A percentile compares a stretch with the other conserved stretches of the same genome.
Conservation (phyloP, 768 basidiomycete genomes). For the Cystobasidium onofrii region DNA sequence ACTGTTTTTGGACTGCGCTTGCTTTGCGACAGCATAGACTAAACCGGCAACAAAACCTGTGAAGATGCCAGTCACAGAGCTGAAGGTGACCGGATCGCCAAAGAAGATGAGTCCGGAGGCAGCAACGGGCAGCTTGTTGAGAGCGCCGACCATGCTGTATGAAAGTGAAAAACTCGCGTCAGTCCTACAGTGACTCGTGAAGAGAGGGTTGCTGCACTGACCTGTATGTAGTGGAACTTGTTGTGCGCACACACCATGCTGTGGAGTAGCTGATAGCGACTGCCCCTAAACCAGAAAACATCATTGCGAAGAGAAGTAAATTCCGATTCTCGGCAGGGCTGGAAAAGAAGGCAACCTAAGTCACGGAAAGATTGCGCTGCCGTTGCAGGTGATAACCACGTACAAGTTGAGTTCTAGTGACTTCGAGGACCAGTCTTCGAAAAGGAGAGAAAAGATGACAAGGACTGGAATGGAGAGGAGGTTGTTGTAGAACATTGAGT, state of each 20-base stretch:
- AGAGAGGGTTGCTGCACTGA: slow-evolving; percentile 46
- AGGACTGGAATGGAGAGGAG: slow-evolving; percentile 86
- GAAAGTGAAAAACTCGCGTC: slow-evolving; percentile 45
- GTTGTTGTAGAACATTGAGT: slow-evolving; percentile 99
- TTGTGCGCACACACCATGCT: slow-evolving; percentile 94
- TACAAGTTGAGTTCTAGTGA: slow-evolving; percentile 81
- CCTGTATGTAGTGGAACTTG: slow-evolving; percentile 98
- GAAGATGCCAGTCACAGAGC: slow-evolving; percentile 76
- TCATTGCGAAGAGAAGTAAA: slow-evolving; percentile 75
- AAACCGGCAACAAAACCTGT: slow-evolving; percentile 85
- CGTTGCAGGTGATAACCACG: slow-evolving; percentile 44
- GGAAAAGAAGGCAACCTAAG: too few relatives aligned
- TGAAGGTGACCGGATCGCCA: slow-evolving; percentile 75
- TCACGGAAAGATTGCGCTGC: too few relatives aligned
- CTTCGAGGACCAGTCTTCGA: slow-evolving; percentile 80
- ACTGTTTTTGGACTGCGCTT: slow-evolving; percentile 75
- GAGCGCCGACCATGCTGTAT: slow-evolving; percentile 73
- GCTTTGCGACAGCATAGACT: slow-evolving; percentile 88
- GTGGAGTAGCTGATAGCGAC: slow-evolving; percentile 97
- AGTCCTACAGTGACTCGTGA: too few relatives aligned
- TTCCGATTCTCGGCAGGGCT: slow-evolving; percentile 76
- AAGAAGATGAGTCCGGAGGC: slow-evolving; percentile 98
- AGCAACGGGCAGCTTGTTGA: slow-evolving; percentile 96
- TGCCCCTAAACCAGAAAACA: slow-evolving; percentile 92
- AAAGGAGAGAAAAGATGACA: slow-evolving; percentile 65